Percentiles rank a stretch among this genome's conserved stretches.
phyloP scores from a whole-genome alignment of 768 basidiomycete genomes.

The Ramaria rubella region DNA sequence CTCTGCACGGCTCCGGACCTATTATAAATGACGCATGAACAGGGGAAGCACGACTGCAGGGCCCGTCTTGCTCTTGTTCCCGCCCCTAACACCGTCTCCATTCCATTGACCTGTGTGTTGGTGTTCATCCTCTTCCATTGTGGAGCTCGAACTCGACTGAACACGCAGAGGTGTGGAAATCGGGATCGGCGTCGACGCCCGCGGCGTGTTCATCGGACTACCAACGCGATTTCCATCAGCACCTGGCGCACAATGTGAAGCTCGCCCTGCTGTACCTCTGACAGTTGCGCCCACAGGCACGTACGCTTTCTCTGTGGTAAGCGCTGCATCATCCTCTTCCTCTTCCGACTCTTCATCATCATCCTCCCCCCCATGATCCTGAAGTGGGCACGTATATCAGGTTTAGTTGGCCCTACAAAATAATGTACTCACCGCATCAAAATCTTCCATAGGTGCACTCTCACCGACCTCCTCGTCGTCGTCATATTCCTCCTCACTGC shows the following conservation, averaged over 20 bases:
- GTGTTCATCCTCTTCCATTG: not conserved
- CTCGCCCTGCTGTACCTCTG: constrained; percentile 14
- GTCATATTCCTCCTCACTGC: constrained; percentile 57
- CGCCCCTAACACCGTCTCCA: not conserved
- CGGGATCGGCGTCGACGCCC: constrained; percentile 40
- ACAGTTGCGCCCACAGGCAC: not conserved
- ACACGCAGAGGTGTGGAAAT: not conserved
- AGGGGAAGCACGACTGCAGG: not conserved
- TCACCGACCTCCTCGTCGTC: constrained; percentile 42
- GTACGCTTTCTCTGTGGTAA: not conserved
- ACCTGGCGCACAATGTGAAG: constrained; percentile 17
- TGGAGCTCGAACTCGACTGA: not conserved
- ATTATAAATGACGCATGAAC: not conserved
- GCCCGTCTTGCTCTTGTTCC: not conserved
- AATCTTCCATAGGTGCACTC: constrained; percentile 80
- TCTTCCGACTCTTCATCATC: constrained; percentile 50
- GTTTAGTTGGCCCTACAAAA: not conserved
- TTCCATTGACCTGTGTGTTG: not conserved
- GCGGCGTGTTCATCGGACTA: constrained; percentile 38
- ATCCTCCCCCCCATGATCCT: constrained; percentile 39
- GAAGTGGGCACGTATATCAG: too few relatives aligned
- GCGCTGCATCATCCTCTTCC: constrained; percentile 35
- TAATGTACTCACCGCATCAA: constrained; percentile 60
- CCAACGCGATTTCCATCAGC: not conserved
- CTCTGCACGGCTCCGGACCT: not conserved